A percentile compares a stretch with the other conserved stretches of the same genome.
phyloP scores from a whole-genome alignment of 768 basidiomycete species.

The Podaxis rugospora region DNA sequence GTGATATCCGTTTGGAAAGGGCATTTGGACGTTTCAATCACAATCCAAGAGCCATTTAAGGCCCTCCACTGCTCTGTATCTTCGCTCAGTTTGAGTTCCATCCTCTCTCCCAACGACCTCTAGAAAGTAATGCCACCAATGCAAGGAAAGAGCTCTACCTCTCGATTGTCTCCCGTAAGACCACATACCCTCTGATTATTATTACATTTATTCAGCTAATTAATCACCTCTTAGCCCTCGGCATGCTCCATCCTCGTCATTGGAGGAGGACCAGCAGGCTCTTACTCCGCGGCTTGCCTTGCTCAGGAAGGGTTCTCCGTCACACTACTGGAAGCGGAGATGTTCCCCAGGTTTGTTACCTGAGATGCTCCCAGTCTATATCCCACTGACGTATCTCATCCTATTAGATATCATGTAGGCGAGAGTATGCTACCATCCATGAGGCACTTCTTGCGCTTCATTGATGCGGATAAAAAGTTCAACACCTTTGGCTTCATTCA shows the following conservation, averaged over 20 bases:
- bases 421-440: constrained; percentile 35
- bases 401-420: constrained; percentile 32
- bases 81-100: not conserved
- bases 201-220: not conserved
- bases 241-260: constrained; percentile 37
- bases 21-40: not conserved
- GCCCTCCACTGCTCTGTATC: not conserved
- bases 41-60: not conserved
- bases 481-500: constrained; percentile 26
- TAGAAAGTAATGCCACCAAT: not conserved
- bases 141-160: not conserved
- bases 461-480: constrained; percentile 31
- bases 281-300: constrained; percentile 53
- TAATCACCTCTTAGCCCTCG: constrained; percentile 9
- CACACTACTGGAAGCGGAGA: constrained; percentile 46
- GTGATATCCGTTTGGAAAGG: not conserved
- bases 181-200: not conserved
- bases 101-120: not conserved
- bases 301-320: constrained; percentile 53
- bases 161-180: not conserved
- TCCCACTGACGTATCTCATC: not conserved
- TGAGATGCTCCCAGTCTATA: not conserved
- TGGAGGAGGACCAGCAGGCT: constrained; percentile 54
- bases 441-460: constrained; percentile 31
- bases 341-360: constrained; percentile 44